Evolutionary conservation across 2,329 filamentous ascomycete species (phyloP), one percentile per base, ranked within the genome.

Genomic region (Volutella citrinella): DNA sequence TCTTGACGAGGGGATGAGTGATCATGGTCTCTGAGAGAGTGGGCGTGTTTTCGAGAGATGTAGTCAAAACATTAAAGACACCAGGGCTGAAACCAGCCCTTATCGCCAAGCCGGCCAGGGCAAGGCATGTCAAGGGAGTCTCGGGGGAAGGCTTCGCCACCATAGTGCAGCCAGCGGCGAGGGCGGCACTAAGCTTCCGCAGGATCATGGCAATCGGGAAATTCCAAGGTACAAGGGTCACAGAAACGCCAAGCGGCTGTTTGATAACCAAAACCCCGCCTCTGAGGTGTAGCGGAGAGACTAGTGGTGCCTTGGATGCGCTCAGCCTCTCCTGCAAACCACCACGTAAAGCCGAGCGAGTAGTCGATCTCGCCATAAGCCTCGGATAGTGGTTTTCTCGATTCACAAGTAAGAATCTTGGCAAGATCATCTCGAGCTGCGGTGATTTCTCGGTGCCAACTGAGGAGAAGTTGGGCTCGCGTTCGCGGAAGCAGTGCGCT

Each of bases 161-260:
- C 78, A 90, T 86, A 3, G 82, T 86, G 57, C 83, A 87, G 14
- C 84, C 84, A 10, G 83, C 83, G 16, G 84, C 84, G 17, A 88
- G 64, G 3, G 77, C 78, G 1, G 78, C 64, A 3, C 59, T 64
- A 9, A 64, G 59, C 40, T 73, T 72, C n/a, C 69, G 52, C 16
- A 69, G 57, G 7, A 70, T 60, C 59, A 78, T 71, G 10, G 69
- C 70, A 14, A 70, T 55, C 10, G 73, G 73, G 45, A 82, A 84
- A 59, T 84, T 83, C 79, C 78, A 63, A 1, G 61, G 59, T 6
- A 64, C 54, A 9, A 64, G 45, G n/a, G 56, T 59, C 2, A 53
- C 59, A 8, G 52, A 52, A 10, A 64, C 54, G 17, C 61, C 61
- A 9, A 63, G 34, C 8, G 61, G 61, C 34, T 63, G 59, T 37